Base-by-base conservation (phyloP, 257 asterid genomes). In the Plantago elongata region DNA sequence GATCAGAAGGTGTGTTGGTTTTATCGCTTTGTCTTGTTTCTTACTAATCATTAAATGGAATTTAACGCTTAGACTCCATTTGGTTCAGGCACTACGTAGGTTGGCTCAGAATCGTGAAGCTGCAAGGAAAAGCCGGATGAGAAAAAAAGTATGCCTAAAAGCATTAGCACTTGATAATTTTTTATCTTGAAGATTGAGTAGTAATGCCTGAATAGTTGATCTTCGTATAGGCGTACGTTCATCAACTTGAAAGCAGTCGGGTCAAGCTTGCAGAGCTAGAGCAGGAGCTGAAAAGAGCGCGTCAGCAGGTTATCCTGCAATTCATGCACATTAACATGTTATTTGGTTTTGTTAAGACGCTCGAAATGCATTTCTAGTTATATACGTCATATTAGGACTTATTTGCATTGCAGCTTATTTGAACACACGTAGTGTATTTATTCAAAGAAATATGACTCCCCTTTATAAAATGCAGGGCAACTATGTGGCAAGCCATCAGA, bases 41-140 rank as follows among this genome's bases (percentile, higher is more conserved):
- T 16, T 66, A 17, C 3, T 60, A 14, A 16, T 6, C 10, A 38
- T 38, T 51, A 13, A 3, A 2, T 50, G 13, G 45, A 7, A 45
- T 37, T 40, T 10, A 60, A 22, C 47, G 47, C 50, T 43, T 61
- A 63, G 11, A 0, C 50, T 57, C 38, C 13, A 11, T 63, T 59
- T 60, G 38, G 45, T 75, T 64, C 77, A 93, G 99, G 74, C 82
- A 9, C 88, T 83, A 14, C 89, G 96, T 57, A 75, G 99, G 73
- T 81, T 87, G 62, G 99, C 97, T 64, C 99, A 93, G 76, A 93
- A 93, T 74, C 83, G 99, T 4, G 99, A 93, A 79, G 99, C 99
- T 69, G 99, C 99, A 13, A 78, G 86, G 61, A 90, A 93, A 75
- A 93, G 97, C 59, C 84, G 99, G 9, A 72, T 90, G 81, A 82